Evolutionary conservation across 192 early-diverging fungal species (phyloP), one percentile per base, ranked within the genome.

Genomic region (Cladochytrium replicatum): DNA sequence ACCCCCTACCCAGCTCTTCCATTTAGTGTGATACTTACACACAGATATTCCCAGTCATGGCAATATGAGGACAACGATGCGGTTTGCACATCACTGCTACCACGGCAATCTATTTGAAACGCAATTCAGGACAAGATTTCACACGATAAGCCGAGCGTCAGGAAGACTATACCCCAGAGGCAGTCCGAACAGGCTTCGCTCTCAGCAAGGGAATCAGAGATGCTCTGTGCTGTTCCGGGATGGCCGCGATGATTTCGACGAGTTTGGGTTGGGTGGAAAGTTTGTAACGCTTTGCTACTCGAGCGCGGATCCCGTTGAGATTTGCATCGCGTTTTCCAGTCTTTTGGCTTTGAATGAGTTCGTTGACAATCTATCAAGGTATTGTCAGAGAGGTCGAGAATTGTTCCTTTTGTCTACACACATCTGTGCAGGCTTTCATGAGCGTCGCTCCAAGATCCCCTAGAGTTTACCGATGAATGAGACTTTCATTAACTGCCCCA

Each of bases 41-140:
- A 64, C 96, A 99, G 52, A 99, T 92, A 60, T 99, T 96, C 50
- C 93, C 93, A 1, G 96, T 97, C 86, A 96, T 91, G 31, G 96
- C 92, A 57, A 99, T 96, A 55, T 99, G 96, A 21, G 96, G 96
- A 54, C 96, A 99, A 42, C 91, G 63, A 57, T 93, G 91, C 26
- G 91, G 91, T 58, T 93, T 93, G 74, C 91, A 93, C 91, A 93
- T 93, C 47, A 93, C 91, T 29, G 91, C 91, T 26, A 89, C 81
- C 28, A 96, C 81, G 50, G 96, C 91, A 69, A 96, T 89, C 83
- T 88, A 54, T 2, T 2, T 53, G n/a, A 4, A 52, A 41, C 11
- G 5, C 3, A 5, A 5, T 31, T 21, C 39, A 58, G 27, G 2
- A 48, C 11, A 17, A 4, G 56, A 44, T 55, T 9, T n/a, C 46